phyloP scores from a whole-genome alignment of 192 early-diverging fungal species.

The Backusella luteola region DNA sequence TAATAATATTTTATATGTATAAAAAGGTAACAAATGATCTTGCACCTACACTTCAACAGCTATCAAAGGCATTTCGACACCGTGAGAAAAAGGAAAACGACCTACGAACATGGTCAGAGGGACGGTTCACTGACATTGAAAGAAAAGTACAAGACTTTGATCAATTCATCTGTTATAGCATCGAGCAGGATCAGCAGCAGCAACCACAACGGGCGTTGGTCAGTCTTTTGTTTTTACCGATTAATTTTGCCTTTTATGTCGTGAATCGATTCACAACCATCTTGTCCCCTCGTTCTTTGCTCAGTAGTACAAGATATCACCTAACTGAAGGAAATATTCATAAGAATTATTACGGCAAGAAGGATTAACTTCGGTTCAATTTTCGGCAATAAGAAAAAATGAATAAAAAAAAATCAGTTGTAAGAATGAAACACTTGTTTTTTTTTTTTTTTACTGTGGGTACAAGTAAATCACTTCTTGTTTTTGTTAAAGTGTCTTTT shows the following conservation, averaged over 20 bases:
- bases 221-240: conserved; percentile 48
- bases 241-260: conserved; percentile 47
- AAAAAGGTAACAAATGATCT: conserved; percentile 39
- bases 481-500: neutral
- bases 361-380: neutral
- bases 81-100: conserved; percentile 55
- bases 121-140: conserved; percentile 48
- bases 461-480: neutral
- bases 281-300: conserved; percentile 15
- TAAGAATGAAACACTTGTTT: neutral
- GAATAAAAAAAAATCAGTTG: neutral
- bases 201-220: conserved; percentile 29
- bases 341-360: neutral
- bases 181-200: conserved; percentile 50
- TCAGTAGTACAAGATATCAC: neutral
- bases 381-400: neutral
- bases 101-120: conserved; percentile 52
- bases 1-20: neutral
- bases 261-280: conserved; percentile 21
- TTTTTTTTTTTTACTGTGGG: neutral
- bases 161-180: conserved; percentile 41
- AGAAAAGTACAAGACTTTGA: conserved; percentile 55
- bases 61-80: conserved; percentile 51
- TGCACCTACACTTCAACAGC: conserved; percentile 48
- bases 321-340: neutral